phyloP scores from a whole-genome alignment of 495 filamentous ascomycete genomes.

The Xylaria intraflava region DNA sequence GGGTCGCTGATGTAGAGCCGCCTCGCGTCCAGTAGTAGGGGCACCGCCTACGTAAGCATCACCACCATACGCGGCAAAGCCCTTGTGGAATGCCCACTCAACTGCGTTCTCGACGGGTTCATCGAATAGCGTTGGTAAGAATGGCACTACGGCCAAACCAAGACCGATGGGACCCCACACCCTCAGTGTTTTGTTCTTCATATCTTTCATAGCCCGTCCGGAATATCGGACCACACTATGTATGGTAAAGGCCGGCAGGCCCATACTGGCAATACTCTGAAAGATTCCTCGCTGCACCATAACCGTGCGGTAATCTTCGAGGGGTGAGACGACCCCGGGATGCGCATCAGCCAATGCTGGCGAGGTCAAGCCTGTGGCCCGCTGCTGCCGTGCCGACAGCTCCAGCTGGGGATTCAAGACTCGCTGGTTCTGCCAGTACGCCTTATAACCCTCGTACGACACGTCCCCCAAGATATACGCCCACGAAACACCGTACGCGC shows the following conservation, averaged over 20 bases:
- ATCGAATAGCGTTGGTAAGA: conserved; percentile 85
- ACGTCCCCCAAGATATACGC: conserved; percentile 87
- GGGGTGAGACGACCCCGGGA: conserved; percentile 57
- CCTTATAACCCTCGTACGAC: conserved; percentile 89
- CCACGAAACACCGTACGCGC: conserved; percentile 91
- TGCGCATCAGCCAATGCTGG: conserved; percentile 14
- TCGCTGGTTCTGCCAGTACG: conserved; percentile 74
- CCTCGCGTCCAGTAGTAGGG: conserved; percentile 49
- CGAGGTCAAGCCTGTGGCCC: conserved; percentile 27
- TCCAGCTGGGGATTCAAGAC: conserved; percentile 44
- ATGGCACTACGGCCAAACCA: conserved; percentile 80
- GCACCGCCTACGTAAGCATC: conserved; percentile 47
- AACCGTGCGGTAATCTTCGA: conserved; percentile 86
- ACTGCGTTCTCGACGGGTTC: conserved; percentile 86
- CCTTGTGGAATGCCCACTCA: conserved; percentile 82
- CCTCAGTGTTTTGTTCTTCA: conserved; percentile 64
- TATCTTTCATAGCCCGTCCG: conserved; percentile 70
- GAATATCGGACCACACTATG: conserved; percentile 86
- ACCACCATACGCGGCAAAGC: conserved; percentile 63
- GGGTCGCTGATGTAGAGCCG: conserved; percentile 40
- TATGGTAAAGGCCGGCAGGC: conserved; percentile 89
- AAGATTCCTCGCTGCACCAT: conserved; percentile 89
- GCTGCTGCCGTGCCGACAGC: conserved; percentile 34
- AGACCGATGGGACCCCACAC: conserved; percentile 90
- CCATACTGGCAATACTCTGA: conserved; percentile 88